Base-by-base conservation (phyloP, 179 eudicot species). In the Nepenthes alata region DNA sequence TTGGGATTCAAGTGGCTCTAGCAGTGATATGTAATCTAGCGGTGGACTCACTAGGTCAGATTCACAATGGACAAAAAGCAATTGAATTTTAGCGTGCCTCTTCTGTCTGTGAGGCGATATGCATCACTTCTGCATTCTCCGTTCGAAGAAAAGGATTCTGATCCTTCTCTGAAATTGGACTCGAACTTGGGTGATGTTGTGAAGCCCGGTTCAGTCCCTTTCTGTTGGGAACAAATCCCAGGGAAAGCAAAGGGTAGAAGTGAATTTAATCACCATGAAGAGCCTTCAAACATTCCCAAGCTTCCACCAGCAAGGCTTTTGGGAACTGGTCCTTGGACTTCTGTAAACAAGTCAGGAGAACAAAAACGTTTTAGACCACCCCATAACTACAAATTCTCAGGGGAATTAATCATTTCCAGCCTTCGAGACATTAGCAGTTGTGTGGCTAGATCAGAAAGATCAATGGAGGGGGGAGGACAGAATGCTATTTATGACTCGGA, bases 151-250 rank as follows among this genome's bases (percentile, higher is more conserved):
- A 72, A 67, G 44, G 61, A 72, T 1, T 73, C 80, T 70, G 75
- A 68, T 57, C 80, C 69, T 16, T 13, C 63, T 0, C 64, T 59
- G 10, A 74, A 69, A 63, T 68, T 82, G 11, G 78, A 78, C 44
- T 55, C 67, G 72, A 84, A 77, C 11, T 37, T 72, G 57, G 79
- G 58, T 4, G 91, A 89, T 74, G 90, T 89, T 11, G 74, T 80
- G 11, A 83, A 83, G 62, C 95, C 96, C 2, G 93, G 81, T 3
- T 60, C 96, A 1, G 77, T 93, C 62, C 98, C 96, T 3, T 93
- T 93, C 65, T 12, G 55, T 54, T 93, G 98, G 98, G 98, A 93
- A 70, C 80, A 80, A 58, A 71, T 62, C 36, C 98, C 98, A 0
- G 98, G 98, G 38, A 78, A 75, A 76, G 79, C 88, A 0, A 93